Conservation (phyloP, 495 filamentous ascomycete genomes). For the Penicillium manginii region DNA sequence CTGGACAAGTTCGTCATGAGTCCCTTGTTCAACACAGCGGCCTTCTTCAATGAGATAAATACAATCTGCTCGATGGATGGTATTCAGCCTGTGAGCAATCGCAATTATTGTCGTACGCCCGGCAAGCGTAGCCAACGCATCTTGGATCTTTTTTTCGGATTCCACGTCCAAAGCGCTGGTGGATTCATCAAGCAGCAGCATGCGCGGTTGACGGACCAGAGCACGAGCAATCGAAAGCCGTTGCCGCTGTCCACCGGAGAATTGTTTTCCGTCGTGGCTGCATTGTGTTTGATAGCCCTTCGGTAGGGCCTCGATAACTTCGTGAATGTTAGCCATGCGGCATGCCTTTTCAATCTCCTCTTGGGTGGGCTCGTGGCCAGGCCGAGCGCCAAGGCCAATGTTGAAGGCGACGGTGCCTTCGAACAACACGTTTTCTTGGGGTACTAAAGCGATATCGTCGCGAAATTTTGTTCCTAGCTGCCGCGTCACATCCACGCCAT, state of each 20-base stretch:
- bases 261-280: slow-evolving; percentile 60
- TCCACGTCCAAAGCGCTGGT: slow-evolving; percentile 73
- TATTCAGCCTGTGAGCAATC: slow-evolving; percentile 75
- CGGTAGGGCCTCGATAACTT: slow-evolving; percentile 57
- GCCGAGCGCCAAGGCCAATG: slow-evolving; percentile 53
- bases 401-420: slow-evolving; percentile 58
- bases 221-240: slow-evolving; percentile 76
- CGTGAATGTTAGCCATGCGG: slow-evolving; percentile 60
- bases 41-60: slow-evolving; percentile 77
- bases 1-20: slow-evolving; percentile 66
- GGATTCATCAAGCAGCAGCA: slow-evolving; percentile 78
- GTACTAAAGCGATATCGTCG: slow-evolving; percentile 55
- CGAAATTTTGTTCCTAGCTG: slow-evolving; percentile 44
- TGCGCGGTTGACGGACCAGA: slow-evolving; percentile 65
- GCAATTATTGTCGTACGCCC: slow-evolving; percentile 77
- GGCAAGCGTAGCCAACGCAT: slow-evolving; percentile 62
- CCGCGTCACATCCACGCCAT: slow-evolving; percentile 44
- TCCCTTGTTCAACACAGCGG: slow-evolving; percentile 65
- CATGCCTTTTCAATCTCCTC: slow-evolving; percentile 61
- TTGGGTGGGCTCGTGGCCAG: slow-evolving; percentile 43
- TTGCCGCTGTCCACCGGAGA: slow-evolving; percentile 79
- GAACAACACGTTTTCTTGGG: slow-evolving; percentile 58
- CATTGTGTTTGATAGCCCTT: slow-evolving; percentile 67
- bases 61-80: slow-evolving; percentile 72
- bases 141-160: slow-evolving; percentile 70